phyloP scores from a whole-genome alignment of 2,329 filamentous ascomycete species.

The Ceratocystis alfenasii region DNA sequence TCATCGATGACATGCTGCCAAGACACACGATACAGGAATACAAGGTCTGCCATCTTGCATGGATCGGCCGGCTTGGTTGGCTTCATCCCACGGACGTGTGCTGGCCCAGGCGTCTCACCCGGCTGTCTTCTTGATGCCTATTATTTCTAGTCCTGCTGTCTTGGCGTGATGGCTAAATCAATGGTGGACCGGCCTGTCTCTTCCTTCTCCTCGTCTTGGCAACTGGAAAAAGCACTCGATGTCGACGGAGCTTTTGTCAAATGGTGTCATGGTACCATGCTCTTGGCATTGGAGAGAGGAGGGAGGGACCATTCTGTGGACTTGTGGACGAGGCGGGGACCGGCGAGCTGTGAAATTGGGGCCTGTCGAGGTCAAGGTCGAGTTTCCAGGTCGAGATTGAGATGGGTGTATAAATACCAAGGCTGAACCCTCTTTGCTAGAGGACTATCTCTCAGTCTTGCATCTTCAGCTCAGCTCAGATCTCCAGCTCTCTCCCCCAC shows the following conservation, averaged over 20 bases:
- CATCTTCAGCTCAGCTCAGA: background rate
- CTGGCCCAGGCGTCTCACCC: background rate
- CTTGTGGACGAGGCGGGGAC: background rate
- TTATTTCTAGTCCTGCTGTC: too few species aligned
- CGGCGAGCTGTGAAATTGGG: background rate
- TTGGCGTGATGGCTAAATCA: background rate
- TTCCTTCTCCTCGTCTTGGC: background rate
- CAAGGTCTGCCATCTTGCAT: too few species aligned
- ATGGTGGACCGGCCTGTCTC: background rate
- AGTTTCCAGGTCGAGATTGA: too few species aligned
- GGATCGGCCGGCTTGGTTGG: too few species aligned
- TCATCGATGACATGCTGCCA: too few species aligned
- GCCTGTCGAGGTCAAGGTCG: background rate
- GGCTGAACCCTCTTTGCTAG: background rate
- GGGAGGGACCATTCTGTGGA: background rate
- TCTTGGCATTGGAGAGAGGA: background rate
- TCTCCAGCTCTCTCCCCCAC: background rate
- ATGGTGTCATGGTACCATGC: background rate
- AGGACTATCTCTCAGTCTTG: background rate
- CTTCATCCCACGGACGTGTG: background rate
- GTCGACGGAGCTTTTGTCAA: background rate
- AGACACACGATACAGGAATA: too few species aligned
- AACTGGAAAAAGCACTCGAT: background rate
- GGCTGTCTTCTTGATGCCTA: too few species aligned
- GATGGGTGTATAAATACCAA: conserved; percentile 5